Evolutionary conservation across 441 rosid genomes (phyloP), one percentile per base, ranked within the genome.

Genomic region (Bocquillonia castaneifolia): DNA sequence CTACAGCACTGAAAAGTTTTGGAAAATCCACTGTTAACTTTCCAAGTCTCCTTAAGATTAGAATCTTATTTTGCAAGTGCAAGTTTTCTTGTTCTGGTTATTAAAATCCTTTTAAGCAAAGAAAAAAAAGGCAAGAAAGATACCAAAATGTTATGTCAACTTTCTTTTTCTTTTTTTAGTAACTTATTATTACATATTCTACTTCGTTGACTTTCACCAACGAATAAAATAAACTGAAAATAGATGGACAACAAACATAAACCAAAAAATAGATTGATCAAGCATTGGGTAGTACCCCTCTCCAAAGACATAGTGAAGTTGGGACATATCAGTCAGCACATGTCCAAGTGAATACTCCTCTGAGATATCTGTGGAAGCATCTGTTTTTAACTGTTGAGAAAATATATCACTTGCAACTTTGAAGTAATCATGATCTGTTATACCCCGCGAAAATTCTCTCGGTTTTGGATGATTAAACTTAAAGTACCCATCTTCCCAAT

Each of bases 401-500:
- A 60, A 34, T 14, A 71, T 37, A 52, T 72, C 83, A 60, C 47
- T 61, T 20, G 64, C 57, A 56, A 55, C 70, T 50, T 29, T 71
- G 48, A 57, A 64, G 65, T 14, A 71, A 34, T 53, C 62, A 57
- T 63, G 78, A 39, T 57, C 60, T 0, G 72, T 48, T 28, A 66
- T 47, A 51, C 26, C 60, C 50, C 32, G 78, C 18, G 32, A 12
- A 1, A 74, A 47, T 63, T 67, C 67, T 59, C 76, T 48, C 67
- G 80, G 79, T 72, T 67, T 71, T 64, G 74, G 74, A 69, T 73
- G 64, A 59, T 66, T 77, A n/a, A n/a, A n/a, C n/a, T n/a, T n/a
- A 66, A 61, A 78, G 64, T 71, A 74, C 22, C 86, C 86, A 70
- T 87, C 88, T 75, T 85, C 86, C 87, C 87, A 85, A 58, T 74